Base-by-base conservation (phyloP, 805 yeast species). In the Ogataea pini region DNA sequence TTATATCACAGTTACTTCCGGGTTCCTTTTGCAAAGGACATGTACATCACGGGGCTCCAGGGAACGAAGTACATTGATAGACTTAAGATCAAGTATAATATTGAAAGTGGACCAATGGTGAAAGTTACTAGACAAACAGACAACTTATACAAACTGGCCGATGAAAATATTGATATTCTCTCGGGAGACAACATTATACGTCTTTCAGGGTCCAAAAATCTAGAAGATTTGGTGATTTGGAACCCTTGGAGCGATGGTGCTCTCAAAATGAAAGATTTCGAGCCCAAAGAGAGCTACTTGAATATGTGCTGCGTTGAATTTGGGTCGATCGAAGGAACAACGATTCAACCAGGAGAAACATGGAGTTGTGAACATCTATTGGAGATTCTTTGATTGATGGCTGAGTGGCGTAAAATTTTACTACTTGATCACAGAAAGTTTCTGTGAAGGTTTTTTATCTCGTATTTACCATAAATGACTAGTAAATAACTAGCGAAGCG, bases 221-320 rank as follows among this genome's bases (percentile, higher is more conserved):
- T 57, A 14, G 33, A 36, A 4, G 54, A 55, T 33, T 18, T 57
- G 24, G 60, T 57, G 36, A 46, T 57, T 19, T 57, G 60, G 60
- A 57, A 55, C 34, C 60, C 60, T 10, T 55, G 60, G 59, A 22
- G 13, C 7, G 46, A 51, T 14, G 57, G 56, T 2, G 54, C 49
- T 3, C 10, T 33, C 10, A 44, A 42, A 18, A 52, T 55, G 48
- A 39, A 40, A 20, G 60, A 57, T 42, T 55, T 57, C 18, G 54
- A 53, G 42, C 60, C 60, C 5, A 57, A 57, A 19, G 18, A 36
- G 2, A 45, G 56, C 28, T 57, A 55, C 40, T 16, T 37, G 19
- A 48, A 52, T 31, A 52, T 57, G 57, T 44, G 54, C 22, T 55
- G 60, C 43, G 58, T 57, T 7, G 60, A 57, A 32, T 55, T 53